These are phyloP conservation scores for Tetrahymena malaccensis DNA, from an alignment of 73 alveolate genomes.

Conservation along the genomic window DNA sequence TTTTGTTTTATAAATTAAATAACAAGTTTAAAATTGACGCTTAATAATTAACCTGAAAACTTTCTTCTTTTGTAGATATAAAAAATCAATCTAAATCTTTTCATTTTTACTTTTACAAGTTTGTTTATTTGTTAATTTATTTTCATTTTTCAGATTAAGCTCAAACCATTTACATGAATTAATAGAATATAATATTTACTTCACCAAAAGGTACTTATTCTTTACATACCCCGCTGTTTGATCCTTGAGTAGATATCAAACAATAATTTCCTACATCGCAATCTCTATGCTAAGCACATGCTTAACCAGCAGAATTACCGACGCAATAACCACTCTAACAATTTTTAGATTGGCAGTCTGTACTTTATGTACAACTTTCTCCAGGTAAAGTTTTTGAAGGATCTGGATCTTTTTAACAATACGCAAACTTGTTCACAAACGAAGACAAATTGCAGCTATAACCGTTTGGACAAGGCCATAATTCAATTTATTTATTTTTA, in stretches of 20 bases:
- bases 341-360: conserved; percentile 20
- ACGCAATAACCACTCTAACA: conserved; percentile 16
- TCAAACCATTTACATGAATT: too few species aligned
- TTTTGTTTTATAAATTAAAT: background rate
- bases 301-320: background rate
- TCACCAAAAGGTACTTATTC: conserved; percentile 3
- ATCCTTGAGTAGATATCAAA: background rate
- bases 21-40: background rate
- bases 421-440: conserved; percentile 5
- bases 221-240: background rate
- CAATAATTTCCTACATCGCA: conserved; percentile 42
- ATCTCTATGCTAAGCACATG: conserved; percentile 9
- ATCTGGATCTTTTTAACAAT: conserved; percentile 9
- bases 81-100: too few species aligned
- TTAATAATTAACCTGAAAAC: background rate
- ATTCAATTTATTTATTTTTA: conserved; percentile 12
- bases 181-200: background rate
- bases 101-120: background rate
- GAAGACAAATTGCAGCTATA: background rate
- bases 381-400: conserved; percentile 14
- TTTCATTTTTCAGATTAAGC: too few species aligned
- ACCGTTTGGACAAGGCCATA: conserved; percentile 5
- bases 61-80: background rate
- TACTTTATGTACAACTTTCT: conserved; percentile 8
- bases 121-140: too few species aligned